Evolutionary conservation across 2,329 filamentous ascomycete genomes (phyloP).

Genomic region (Stachybotrys elegans): DNA sequence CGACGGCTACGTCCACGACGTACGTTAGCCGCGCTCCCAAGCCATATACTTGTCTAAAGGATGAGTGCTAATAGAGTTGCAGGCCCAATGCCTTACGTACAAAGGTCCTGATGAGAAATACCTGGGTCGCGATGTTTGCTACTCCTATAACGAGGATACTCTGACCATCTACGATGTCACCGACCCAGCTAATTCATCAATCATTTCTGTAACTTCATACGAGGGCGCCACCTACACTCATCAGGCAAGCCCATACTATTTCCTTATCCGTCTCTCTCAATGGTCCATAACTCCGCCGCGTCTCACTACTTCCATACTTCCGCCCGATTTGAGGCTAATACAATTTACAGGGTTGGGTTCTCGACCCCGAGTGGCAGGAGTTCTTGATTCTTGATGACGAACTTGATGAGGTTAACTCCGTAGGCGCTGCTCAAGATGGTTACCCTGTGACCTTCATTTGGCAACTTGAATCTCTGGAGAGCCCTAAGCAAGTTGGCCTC

Average conservation of each 20-base stretch:
- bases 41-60: not conserved
- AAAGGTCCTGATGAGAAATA: constrained; percentile 42
- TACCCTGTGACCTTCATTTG: constrained; percentile 44
- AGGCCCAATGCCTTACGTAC: constrained; percentile 44
- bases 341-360: constrained; percentile 34
- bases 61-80: not conserved
- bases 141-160: constrained; percentile 46
- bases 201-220: constrained; percentile 49
- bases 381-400: constrained; percentile 44
- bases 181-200: constrained; percentile 31
- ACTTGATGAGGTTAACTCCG: constrained; percentile 38
- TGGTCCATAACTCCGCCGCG: not conserved
- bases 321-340: not conserved
- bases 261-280: not conserved
- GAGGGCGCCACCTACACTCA: constrained; percentile 47
- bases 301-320: not conserved
- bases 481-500: constrained; percentile 33
- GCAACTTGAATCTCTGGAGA: constrained; percentile 35
- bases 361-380: constrained; percentile 34
- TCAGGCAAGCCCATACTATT: constrained; percentile 22
- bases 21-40: not conserved
- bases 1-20: constrained; percentile 46
- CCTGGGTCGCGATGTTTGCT: constrained; percentile 43
- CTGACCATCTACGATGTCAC: constrained; percentile 48
- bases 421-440: constrained; percentile 31